Conservation (phyloP, 2,329 filamentous ascomycete species). For the Dactylellina leptospora region DNA sequence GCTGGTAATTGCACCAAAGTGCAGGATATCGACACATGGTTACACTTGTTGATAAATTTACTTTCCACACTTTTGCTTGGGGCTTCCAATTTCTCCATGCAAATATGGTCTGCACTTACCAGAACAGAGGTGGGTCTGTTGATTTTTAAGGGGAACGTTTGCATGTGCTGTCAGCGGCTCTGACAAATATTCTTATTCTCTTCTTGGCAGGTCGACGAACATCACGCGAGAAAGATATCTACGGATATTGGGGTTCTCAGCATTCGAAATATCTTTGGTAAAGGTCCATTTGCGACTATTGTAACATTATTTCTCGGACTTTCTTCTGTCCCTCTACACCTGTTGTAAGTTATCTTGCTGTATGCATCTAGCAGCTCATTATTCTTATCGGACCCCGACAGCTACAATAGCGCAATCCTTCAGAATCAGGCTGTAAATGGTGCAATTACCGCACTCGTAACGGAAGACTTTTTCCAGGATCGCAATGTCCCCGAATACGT, state of each 20-base stretch:
- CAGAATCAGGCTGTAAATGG: neutral
- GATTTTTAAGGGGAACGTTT: no score
- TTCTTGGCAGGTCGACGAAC: neutral
- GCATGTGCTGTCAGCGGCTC: no score
- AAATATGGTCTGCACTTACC: neutral
- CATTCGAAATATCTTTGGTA: neutral
- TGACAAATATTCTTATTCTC: neutral
- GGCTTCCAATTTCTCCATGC: neutral
- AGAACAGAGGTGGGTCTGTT: neutral
- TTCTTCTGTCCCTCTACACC: neutral
- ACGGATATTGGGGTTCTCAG: neutral
- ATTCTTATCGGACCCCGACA: no score
- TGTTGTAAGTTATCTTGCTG: no score
- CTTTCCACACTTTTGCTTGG: neutral
- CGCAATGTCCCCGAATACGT: neutral
- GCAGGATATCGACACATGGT: neutral
- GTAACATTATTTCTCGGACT: neutral
- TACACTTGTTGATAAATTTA: neutral
- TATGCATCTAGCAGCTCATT: no score
- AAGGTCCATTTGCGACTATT: neutral
- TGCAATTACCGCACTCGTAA: neutral
- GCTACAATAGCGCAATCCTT: neutral
- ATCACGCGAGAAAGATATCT: neutral
- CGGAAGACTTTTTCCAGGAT: neutral
- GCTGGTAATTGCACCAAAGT: neutral